Base-by-base conservation (phyloP, 75 land plant species). In the Gnetum montanum region DNA sequence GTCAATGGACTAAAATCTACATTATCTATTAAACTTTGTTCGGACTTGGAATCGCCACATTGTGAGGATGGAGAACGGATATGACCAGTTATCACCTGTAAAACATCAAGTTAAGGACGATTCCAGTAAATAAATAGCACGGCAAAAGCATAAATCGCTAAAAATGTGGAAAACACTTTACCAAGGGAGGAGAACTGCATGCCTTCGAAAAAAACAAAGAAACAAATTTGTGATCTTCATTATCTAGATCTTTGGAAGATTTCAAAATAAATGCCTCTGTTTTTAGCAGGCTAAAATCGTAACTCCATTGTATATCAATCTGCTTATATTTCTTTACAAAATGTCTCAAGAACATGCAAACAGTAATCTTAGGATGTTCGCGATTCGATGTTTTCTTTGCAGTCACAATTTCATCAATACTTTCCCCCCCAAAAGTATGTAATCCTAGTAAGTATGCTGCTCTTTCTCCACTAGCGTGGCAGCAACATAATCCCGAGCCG, bases 401-500 rank as follows among this genome's bases (percentile, higher is more conserved):
- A 52, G 22, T 19, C 33, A 23, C 36, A 20, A 33, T 22, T 19
- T 52, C 10, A 22, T 52, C 23, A 33, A 52, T 31, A 13, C 18
- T n/a, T 52, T 52, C 54, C 20, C 36, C 29, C 43, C 26, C 46
- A 10, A 33, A 36, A 36, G 33, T 43, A 65, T n/a, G 40, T 36
- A 68, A 12, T 5, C 68, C 46, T 24, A 68, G 67, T 2, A 68
- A 34, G 15, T 33, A 20, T 31, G 68, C 49, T 10, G 68, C 71
- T 10, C 54, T 41, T 43, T 12, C 35, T 19, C 70, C 70, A 34
- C 8, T 54, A 35, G 71, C 71, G 59, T 59, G 65, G 31, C 71
- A 68, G 3, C 54, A 58, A 38, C 68, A 66, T 26, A 68, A 40
- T 26, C 66, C 70, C 8, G 71, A 65, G 31, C 49, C 71, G 65